phyloP scores from a whole-genome alignment of 1,139 yeast species.

The Geotrichum europaeum region DNA sequence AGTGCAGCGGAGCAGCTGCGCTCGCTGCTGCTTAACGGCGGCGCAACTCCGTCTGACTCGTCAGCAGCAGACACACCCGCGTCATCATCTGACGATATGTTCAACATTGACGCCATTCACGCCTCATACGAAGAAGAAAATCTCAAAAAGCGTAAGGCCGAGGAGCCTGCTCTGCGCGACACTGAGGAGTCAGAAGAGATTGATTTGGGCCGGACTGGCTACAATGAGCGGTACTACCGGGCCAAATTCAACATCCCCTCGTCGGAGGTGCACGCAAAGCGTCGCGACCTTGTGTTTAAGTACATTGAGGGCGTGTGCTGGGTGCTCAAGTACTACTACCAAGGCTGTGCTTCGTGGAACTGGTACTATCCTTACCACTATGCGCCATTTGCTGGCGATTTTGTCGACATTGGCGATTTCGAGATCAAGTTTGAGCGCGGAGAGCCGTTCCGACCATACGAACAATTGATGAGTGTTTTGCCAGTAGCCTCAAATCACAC shows the following conservation, averaged over 20 bases:
- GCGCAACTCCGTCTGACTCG: conserved; percentile 16
- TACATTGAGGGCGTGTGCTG: conserved; percentile 95
- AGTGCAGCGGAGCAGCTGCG: conserved; percentile 65
- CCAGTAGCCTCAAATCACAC: conserved; percentile 97
- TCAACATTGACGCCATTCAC: conserved; percentile 19
- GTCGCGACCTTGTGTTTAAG: conserved; percentile 57
- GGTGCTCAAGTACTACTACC: conserved; percentile 89
- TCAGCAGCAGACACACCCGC: conserved; percentile 21
- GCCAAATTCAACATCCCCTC: conserved; percentile 60
- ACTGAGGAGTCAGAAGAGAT: conserved; percentile 44
- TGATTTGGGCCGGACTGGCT: conserved; percentile 82
- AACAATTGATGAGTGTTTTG: conserved; percentile 93
- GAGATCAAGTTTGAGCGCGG: conserved; percentile 63
- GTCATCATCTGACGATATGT: conserved; percentile 10
- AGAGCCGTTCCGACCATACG: conserved; percentile 84
- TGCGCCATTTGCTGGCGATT: conserved; percentile 95
- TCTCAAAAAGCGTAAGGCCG: conserved; percentile 26
- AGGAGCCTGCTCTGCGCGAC: conserved; percentile 23
- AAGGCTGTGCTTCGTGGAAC: conserved; percentile 97
- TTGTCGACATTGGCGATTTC: conserved; percentile 53
- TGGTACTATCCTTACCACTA: conserved; percentile 98
- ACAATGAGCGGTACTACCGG: conserved; percentile 71
- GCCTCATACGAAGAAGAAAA: conserved; percentile 15
- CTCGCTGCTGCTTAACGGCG: conserved; percentile 31
- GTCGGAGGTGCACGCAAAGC: conserved; percentile 52